phyloP scores from a whole-genome alignment of 106 monocot genomes.

The Acorus gramineus region DNA sequence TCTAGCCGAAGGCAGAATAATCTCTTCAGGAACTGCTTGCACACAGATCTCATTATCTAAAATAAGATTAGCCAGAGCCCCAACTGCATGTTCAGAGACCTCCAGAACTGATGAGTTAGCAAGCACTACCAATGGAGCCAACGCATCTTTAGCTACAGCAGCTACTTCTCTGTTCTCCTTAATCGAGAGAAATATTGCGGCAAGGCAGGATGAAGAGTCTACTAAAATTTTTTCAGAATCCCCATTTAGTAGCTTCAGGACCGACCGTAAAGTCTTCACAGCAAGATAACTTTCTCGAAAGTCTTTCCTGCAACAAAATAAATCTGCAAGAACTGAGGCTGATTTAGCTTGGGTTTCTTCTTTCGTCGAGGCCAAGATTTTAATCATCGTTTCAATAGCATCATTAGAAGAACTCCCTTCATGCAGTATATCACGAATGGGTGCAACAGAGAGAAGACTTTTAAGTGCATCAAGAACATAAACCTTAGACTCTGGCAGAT shows the following conservation, averaged over 20 bases:
- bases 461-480: conserved; percentile 85
- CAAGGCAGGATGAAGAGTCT: conserved; percentile 61
- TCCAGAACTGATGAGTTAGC: conserved; percentile 67
- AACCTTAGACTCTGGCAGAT: conserved; percentile 92
- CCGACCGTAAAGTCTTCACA: conserved; percentile 51
- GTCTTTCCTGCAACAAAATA: conserved; percentile 83
- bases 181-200: conserved; percentile 91
- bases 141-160: conserved; percentile 46
- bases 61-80: conserved; percentile 91
- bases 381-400: conserved; percentile 96
- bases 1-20: conserved; percentile 61
- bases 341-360: conserved; percentile 95
- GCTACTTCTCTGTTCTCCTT: conserved; percentile 84
- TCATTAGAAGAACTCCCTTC: conserved; percentile 97
- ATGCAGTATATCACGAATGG: conserved; percentile 77
- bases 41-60: conserved; percentile 58
- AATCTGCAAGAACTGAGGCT: conserved; percentile 75
- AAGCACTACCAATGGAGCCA: conserved; percentile 43
- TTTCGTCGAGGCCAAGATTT: conserved; percentile 42
- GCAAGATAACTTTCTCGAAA: conserved; percentile 90
- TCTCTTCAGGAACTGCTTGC: conserved; percentile 54
- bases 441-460: conserved; percentile 79
- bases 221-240: conserved; percentile 62
- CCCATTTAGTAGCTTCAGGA: conserved; percentile 51
- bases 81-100: conserved; percentile 80